phyloP scores from a whole-genome alignment of 495 filamentous ascomycete genomes.

The Cercophora scortea region DNA sequence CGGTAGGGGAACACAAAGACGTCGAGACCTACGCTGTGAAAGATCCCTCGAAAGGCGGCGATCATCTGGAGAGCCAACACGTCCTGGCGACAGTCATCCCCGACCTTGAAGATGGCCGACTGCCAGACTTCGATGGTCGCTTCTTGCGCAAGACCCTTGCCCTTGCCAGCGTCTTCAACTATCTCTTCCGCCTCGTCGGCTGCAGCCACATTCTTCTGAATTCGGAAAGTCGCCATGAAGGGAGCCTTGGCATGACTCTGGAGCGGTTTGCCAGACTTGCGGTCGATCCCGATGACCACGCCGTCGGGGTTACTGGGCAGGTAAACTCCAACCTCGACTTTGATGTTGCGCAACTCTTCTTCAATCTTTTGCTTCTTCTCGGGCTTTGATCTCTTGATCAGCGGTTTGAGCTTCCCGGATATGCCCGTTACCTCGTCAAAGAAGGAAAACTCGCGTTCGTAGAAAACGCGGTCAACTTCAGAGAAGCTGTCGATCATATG shows the following conservation, averaged over 20 bases:
- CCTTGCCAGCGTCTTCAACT: conserved; percentile 26
- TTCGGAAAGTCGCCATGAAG: conserved; percentile 97
- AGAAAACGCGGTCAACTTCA: conserved; percentile 69
- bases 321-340: conserved; percentile 94
- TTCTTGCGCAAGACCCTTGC: conserved; percentile 20
- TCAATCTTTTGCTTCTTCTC: conserved; percentile 99
- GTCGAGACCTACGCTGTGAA: conserved; percentile 85
- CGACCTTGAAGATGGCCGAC: conserved; percentile 99
- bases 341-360: conserved; percentile 93
- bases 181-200: conserved; percentile 41
- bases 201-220: conserved; percentile 63
- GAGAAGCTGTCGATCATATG: conserved; percentile 79
- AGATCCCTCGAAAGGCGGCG: conserved; percentile 92
- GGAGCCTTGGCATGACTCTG: conserved; percentile 98
- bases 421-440: conserved; percentile 95
- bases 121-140: conserved; percentile 89
- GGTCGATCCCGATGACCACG: conserved; percentile 92
- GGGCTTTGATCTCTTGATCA: conserved; percentile 84
- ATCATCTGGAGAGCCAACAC: conserved; percentile 97
- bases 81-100: conserved; percentile 96
- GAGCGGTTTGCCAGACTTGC: conserved; percentile 92
- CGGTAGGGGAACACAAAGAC: conserved; percentile 97
- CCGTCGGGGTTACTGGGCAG: conserved; percentile 95
- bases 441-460: conserved; percentile 92
- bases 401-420: conserved; percentile 89